phyloP scores from a whole-genome alignment of 2,329 filamentous ascomycete species.

The Monosporascus sp. region DNA sequence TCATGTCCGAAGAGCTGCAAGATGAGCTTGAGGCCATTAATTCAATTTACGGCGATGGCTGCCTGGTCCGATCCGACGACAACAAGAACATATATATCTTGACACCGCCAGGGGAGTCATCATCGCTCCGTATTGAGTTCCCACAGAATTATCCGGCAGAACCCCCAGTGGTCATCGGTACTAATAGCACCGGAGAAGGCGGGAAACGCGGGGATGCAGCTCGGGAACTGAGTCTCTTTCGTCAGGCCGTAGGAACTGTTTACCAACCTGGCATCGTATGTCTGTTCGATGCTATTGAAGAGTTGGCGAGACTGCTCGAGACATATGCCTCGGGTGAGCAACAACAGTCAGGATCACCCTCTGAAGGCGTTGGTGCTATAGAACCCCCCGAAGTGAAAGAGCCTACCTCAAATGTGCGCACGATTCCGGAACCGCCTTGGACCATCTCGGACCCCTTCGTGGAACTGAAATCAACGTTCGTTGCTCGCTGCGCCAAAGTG shows the following conservation, averaged over 20 bases:
- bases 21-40: constrained; percentile 81
- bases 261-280: constrained; percentile 75
- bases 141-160: constrained; percentile 67
- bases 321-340: constrained; percentile 23
- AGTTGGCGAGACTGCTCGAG: constrained; percentile 46
- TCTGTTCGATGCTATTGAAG: constrained; percentile 86
- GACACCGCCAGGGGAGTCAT: constrained; percentile 56
- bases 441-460: constrained; percentile 65
- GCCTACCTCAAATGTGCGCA: constrained; percentile 5
- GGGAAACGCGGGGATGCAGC: constrained; percentile 67
- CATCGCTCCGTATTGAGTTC: constrained; percentile 62
- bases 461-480: constrained; percentile 83
- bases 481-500: constrained; percentile 71
- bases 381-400: constrained; percentile 4
- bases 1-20: constrained; percentile 54
- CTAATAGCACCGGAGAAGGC: constrained; percentile 67
- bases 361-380: constrained; percentile 7
- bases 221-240: constrained; percentile 63
- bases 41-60: constrained; percentile 72
- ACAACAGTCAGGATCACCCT: constrained; percentile 19
- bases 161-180: constrained; percentile 69
- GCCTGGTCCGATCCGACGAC: constrained; percentile 42
- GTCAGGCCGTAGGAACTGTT: constrained; percentile 59
- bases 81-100: constrained; percentile 52
- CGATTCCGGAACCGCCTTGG: constrained; percentile 55